Base-by-base conservation (phyloP, 2,329 filamentous ascomycete species). In the Clarireedia hainanense region DNA sequence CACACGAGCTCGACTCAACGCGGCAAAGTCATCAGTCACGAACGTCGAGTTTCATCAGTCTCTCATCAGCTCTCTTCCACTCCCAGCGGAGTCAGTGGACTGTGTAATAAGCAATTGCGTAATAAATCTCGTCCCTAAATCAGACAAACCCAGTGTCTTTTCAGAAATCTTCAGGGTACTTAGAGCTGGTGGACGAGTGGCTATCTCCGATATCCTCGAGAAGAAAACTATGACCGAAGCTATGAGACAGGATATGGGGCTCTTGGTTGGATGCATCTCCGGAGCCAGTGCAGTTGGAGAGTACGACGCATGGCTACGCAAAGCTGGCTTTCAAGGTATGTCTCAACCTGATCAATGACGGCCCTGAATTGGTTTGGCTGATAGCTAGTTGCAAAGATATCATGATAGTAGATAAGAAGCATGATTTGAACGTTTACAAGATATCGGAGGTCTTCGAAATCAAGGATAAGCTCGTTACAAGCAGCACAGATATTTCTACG, bases 51-150 rank as follows among this genome's bases (percentile, higher is more conserved):
- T 85, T 56, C 61, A 83, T 56, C 68, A 80, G 57, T 70, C 73
- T 2, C 64, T 63, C 17, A 83, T 85, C 63, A 81, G 77, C 0
- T 61, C 69, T 3, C 75, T 83, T 20, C 68, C 74, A 0, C 68
- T 84, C 0, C 64, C 70, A 1, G 60, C 68, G 9, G 63, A 58
- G 7, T 75, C 64, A 15, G 77, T 74, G 17, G 74, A 84, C 67
- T 78, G 77, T 62, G 75, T 86, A 56, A 82, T 85, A 60, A 80
- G 76, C 59, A 86, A 86, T 68, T 86, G 82, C 57, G 80, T 83
- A 26, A 69, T 85, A 57, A 84, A 84, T 60, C 76, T 84, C 0
- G 77, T 84, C 1, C 80, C 79, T 0, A 65, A 69, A 7, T 56
- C 58, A 0, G 78, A 84, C 9, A 84, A 83, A 63, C 73, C 70